These are phyloP conservation scores for Dissophora ornata DNA, from an alignment of 192 early-diverging fungal genomes.

Conservation along the genomic window DNA sequence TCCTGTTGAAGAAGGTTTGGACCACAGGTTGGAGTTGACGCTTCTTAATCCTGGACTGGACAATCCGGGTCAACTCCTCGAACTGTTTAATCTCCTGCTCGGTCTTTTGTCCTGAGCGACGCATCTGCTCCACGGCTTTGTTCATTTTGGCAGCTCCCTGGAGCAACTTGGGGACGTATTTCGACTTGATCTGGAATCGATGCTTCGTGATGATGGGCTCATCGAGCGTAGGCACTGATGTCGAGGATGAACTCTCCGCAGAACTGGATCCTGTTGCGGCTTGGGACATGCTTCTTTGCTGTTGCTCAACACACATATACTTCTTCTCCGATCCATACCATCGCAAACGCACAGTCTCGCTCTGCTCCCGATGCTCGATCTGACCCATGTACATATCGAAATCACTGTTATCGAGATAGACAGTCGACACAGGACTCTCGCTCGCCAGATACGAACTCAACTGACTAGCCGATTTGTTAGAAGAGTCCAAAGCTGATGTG, in stretches of 20 bases:
- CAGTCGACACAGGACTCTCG: slow-evolving; percentile 73
- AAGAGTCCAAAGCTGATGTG: slow-evolving; percentile 57
- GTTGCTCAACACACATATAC: slow-evolving; percentile 91
- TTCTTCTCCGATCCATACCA: slow-evolving; percentile 88
- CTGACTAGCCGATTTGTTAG: slow-evolving; percentile 31
- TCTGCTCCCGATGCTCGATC: slow-evolving; percentile 81
- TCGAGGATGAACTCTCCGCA: slow-evolving; percentile 2
- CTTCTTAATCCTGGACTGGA: slow-evolving; percentile 40
- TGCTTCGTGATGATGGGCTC: slow-evolving; percentile 31
- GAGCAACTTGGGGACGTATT: slow-evolving; percentile 41
- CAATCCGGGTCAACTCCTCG: slow-evolving; percentile 26
- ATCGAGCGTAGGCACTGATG: background rate
- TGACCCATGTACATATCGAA: slow-evolving; percentile 88
- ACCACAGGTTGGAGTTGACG: slow-evolving; percentile 26
- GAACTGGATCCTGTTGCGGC: slow-evolving; percentile 6
- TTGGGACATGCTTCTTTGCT: slow-evolving; percentile 69
- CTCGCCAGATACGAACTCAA: slow-evolving; percentile 30
- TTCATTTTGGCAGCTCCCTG: slow-evolving; percentile 31
- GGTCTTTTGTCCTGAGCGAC: slow-evolving; percentile 35
- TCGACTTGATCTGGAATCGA: slow-evolving; percentile 52
- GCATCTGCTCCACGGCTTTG: slow-evolving; percentile 29
- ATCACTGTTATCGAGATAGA: slow-evolving; percentile 89
- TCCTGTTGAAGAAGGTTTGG: slow-evolving; percentile 60
- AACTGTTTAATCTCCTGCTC: slow-evolving; percentile 45
- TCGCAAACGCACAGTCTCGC: slow-evolving; percentile 83